Evolutionary conservation across 73 alveolate genomes (phyloP).

Genomic region (Stentor coeruleus): DNA sequence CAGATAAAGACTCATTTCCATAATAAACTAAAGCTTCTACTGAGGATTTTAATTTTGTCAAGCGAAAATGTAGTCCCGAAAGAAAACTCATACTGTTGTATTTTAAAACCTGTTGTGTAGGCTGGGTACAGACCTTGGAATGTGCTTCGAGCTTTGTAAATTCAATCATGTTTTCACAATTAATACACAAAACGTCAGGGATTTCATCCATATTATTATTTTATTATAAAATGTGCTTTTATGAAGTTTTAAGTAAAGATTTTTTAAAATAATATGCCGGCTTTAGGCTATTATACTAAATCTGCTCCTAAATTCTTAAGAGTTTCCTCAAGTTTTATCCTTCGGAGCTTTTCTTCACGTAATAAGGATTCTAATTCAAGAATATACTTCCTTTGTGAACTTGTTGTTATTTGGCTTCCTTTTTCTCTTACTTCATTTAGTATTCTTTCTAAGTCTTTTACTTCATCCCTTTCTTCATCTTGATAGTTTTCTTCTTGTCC

Average conservation of each 20-base stretch:
- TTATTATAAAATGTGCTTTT: too few species aligned
- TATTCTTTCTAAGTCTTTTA: neutral
- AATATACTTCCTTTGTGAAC: neutral
- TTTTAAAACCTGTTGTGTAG: neutral
- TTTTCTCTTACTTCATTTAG: neutral
- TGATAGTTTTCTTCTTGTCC: neutral
- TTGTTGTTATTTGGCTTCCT: neutral
- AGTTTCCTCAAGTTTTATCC: neutral
- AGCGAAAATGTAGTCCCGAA: neutral
- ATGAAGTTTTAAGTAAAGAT: too few species aligned
- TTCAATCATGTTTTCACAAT: neutral
- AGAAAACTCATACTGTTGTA: neutral
- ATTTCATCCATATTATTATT: neutral
- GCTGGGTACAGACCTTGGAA: neutral
- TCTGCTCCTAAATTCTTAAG: neutral
- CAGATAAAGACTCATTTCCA: neutral
- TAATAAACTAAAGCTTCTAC: neutral
- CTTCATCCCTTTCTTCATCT: neutral
- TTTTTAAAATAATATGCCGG: too few species aligned
- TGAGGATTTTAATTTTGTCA: neutral
- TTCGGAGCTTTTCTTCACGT: neutral
- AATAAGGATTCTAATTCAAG: neutral
- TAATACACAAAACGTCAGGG: slow-evolving; percentile 1
- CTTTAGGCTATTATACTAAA: too few species aligned
- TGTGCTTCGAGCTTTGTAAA: neutral